Base-by-base conservation (phyloP, 495 filamentous ascomycete genomes). In the Penicillium canariense region DNA sequence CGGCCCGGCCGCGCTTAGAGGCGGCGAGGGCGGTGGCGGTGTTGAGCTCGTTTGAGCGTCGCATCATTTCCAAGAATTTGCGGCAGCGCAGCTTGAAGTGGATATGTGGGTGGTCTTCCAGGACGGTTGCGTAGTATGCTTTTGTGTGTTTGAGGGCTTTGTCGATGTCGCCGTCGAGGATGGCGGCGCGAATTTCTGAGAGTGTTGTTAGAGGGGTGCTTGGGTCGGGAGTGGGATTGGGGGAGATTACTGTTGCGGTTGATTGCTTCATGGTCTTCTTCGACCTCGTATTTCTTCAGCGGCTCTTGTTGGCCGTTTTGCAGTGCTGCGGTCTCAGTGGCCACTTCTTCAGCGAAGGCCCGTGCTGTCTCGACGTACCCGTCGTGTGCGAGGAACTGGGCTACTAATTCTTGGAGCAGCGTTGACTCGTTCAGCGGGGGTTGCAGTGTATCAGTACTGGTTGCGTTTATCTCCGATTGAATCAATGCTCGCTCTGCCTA, bases 51-150 rank as follows among this genome's bases (percentile, higher is more conserved):
- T 84, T 86, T 53, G 83, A 87, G 52, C 80, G 83, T 22, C 91
- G 86, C 58, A 96, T 93, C 90, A 98, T 96, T 71, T 98, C 94
- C 44, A 97, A 83, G 63, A 97, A 96, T 69, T 93, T 96, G 57
- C 90, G 82, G 64, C 94, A 96, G 52, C 86, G 83, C 43, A 99
- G 77, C 50, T 89, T 87, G 72, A 97, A 99, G 68, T 91, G 87
- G 25, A 97, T 91, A 35, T 91, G 86, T 27, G 90, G 84, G 58
- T 96, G 89, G n/a, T 90, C 82, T 35, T 83, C 78, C 10, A 99
- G 79, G 6, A 97, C 94, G 20, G 78, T 74, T 9, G 90, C 86
- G 65, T 96, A 97, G 60, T 83, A 91, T 5, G 76, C 74, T 50
- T 85, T 83, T 26, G 89, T 96, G 65, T 86, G 83, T 65, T 90